These are phyloP conservation scores for Kodamaea fungicola DNA, from an alignment of 1,139 yeast genomes.

Conservation along the genomic window DNA sequence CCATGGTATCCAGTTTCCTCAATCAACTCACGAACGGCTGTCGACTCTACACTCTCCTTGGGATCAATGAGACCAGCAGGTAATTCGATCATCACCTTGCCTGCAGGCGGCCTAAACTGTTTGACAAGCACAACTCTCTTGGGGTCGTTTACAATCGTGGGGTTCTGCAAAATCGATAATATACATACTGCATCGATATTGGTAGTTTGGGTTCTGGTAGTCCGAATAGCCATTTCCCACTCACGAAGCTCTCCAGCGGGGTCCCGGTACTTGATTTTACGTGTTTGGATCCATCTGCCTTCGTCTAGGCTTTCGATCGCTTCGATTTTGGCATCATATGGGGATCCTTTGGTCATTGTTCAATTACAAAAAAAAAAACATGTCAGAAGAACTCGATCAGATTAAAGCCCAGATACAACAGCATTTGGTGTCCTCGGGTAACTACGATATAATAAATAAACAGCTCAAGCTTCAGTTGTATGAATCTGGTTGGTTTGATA, in stretches of 20 bases:
- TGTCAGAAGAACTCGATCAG: constrained; percentile 42
- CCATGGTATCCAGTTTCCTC: constrained; percentile 94
- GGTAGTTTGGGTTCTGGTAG: constrained; percentile 66
- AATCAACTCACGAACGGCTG: constrained; percentile 81
- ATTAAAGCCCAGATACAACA: constrained; percentile 65
- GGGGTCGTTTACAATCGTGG: constrained; percentile 35
- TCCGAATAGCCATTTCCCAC: constrained; percentile 91
- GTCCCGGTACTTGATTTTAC: constrained; percentile 64
- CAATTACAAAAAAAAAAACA: neutral
- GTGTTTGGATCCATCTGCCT: constrained; percentile 47
- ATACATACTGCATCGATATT: constrained; percentile 88
- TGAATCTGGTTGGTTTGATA: constrained; percentile 85
- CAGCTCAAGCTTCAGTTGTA: constrained; percentile 60
- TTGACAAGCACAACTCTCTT: constrained; percentile 67
- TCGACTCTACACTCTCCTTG: constrained; percentile 67
- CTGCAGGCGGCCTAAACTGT: constrained; percentile 91
- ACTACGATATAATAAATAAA: constrained; percentile 66
- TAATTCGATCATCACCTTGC: constrained; percentile 81
- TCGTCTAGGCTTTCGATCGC: constrained; percentile 26
- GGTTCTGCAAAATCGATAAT: constrained; percentile 60
- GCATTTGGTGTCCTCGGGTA: constrained; percentile 72
- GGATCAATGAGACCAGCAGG: constrained; percentile 96
- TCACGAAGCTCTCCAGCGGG: constrained; percentile 64
- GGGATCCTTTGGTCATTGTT: constrained; percentile 24
- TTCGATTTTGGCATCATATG: constrained; percentile 31